phyloP scores from a whole-genome alignment of 1,284 basidiomycete species.

The Puccinia polysora region DNA sequence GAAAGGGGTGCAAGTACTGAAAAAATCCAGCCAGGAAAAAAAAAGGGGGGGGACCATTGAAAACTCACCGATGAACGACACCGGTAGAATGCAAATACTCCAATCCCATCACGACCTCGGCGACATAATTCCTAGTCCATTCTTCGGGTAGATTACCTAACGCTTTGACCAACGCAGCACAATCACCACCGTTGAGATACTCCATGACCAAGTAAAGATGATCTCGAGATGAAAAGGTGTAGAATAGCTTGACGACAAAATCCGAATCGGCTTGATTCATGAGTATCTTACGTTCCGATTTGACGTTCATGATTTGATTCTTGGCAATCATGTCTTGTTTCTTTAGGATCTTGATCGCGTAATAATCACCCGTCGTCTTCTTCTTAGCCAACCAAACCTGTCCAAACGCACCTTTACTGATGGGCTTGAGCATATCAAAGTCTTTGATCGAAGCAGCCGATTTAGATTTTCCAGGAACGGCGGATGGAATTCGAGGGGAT shows the following conservation, averaged over 20 bases:
- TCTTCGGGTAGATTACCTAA: constrained; percentile 89
- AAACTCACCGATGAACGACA: constrained; percentile 88
- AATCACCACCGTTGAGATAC: constrained; percentile 81
- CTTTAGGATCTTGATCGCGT: constrained; percentile 97
- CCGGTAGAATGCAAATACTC: constrained; percentile 91
- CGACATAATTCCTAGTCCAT: constrained; percentile 93
- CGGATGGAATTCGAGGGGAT: constrained; percentile 80
- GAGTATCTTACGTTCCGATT: constrained; percentile 97
- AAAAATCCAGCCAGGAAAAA: not conserved
- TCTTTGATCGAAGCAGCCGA: constrained; percentile 93
- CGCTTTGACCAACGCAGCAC: constrained; percentile 90
- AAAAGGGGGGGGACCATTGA: not conserved
- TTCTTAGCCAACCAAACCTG: constrained; percentile 98
- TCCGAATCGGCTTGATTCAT: constrained; percentile 99
- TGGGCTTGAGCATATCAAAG: constrained; percentile 98
- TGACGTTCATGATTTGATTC: constrained; percentile 99
- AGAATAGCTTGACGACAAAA: constrained; percentile 62
- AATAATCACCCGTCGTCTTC: constrained; percentile 95
- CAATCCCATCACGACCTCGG: constrained; percentile 88
- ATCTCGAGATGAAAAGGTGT: constrained; percentile 56
- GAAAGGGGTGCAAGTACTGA: not conserved
- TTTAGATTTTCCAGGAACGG: constrained; percentile 69
- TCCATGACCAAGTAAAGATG: constrained; percentile 57
- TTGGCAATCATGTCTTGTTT: constrained; percentile 99
- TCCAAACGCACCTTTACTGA: constrained; percentile 97